A percentile compares a stretch with the other conserved stretches of the same genome.
Evolutionary conservation across 108 stramenopile species (phyloP).

Genomic region (Hondaea fermentalgiana): DNA sequence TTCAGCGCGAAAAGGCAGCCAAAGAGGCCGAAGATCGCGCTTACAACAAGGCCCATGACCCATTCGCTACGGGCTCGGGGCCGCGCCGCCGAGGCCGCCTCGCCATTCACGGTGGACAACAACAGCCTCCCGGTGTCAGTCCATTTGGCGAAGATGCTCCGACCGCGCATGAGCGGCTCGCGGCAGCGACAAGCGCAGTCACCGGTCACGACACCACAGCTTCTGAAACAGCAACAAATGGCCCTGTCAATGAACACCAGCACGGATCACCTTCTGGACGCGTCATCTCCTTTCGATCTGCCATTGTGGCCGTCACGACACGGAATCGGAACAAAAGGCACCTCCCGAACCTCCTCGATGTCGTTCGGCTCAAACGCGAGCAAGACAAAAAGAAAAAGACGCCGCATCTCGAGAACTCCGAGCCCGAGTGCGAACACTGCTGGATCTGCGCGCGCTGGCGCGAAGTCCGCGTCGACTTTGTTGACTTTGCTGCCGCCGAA

Average conservation of each 20-base stretch:
- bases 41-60: too few relatives aligned
- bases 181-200: too few relatives aligned
- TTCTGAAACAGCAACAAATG: neutral
- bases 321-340: neutral
- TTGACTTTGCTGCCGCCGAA: neutral
- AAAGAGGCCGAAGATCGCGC: neutral
- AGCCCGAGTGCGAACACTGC: neutral
- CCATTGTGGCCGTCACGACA: neutral
- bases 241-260: neutral
- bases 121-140: too few relatives aligned
- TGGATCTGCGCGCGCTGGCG: neutral
- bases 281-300: neutral
- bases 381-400: neutral
- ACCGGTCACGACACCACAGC: neutral
- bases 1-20: neutral
- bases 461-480: neutral
- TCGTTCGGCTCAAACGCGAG: neutral
- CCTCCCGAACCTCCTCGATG: neutral
- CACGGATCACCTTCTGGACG: neutral
- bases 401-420: neutral
- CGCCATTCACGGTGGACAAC: too few relatives aligned
- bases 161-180: too few relatives aligned
- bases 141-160: too few relatives aligned
- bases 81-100: too few relatives aligned
- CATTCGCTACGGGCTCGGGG: too few relatives aligned